Evolutionary conservation across 352 stramenopile species (phyloP), one percentile per base, ranked within the genome.

Genomic region (Globisporangium nunn): DNA sequence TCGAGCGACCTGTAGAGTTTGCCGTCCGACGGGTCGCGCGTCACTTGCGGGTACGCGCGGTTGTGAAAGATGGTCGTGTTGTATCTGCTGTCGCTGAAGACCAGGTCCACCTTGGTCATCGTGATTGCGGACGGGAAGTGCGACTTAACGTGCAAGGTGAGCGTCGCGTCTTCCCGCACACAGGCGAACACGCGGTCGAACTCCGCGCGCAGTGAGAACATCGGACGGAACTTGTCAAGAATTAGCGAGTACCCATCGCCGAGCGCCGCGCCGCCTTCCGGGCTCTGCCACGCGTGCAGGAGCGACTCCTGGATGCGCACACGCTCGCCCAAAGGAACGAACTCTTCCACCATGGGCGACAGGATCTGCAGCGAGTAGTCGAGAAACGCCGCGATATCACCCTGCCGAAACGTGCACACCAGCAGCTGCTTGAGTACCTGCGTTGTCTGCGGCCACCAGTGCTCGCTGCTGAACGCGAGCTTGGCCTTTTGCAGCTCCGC

Each of bases 281-380:
- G 43, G n/a, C 6, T 10, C 17, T 65, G 68, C 83, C 81, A 94
- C 15, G 81, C 78, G n/a, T 56, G 60, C 51, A 89, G 52, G 47
- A 94, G 81, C 1, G 68, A 70, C 18, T 80, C 74, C 50, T 91
- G 81, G 17, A 86, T 68, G 15, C 66, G 61, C 14, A 76, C 58
- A 12, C 84, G 81, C 52, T 92, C 80, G 18, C 66, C 67, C 0
- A 54, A 31, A 8, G 78, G 75, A 12, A 95, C 68, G 63, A 85
- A 88, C 43, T 88, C 71, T 39, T 88, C 80, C 10, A 95, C 64
- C 14, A 74, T 67, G 6, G 85, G 83, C 29, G 78, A 90, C 50
- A 95, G 57, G 2, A 95, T 63, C 50, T 95, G 85, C 48, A 95
- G 65, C 31, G 71, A 81, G 52, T 78, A 89, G 58, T 93, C 85